Conservation (phyloP, 768 basidiomycete genomes). For the Phanerochaete carnosa region DNA sequence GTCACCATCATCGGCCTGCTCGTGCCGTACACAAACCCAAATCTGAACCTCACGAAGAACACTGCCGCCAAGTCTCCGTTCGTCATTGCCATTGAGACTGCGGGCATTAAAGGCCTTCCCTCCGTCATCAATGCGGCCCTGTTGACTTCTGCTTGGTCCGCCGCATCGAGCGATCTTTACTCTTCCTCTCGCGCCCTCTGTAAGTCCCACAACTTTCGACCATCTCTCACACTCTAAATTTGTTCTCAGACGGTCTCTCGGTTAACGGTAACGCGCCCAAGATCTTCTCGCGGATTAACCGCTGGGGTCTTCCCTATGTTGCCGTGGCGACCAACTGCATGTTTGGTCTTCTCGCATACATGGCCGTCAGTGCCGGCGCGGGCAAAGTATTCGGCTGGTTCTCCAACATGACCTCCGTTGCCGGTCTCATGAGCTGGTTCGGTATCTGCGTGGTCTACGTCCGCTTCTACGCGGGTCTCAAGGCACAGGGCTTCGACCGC, state of each 20-base stretch:
- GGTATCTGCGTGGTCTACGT: conserved; percentile 46
- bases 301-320: conserved; percentile 72
- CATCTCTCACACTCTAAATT: background rate
- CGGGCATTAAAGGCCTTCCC: conserved; percentile 86
- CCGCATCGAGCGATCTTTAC: conserved; percentile 85
- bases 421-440: conserved; percentile 46
- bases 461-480: conserved; percentile 82
- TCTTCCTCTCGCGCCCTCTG: conserved; percentile 86
- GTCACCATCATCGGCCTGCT: conserved; percentile 80
- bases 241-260: conserved; percentile 69
- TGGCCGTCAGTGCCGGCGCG: conserved; percentile 66
- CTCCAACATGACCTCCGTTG: conserved; percentile 51
- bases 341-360: conserved; percentile 76
- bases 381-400: conserved; percentile 73
- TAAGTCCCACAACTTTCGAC: conserved; percentile 30
- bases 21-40: conserved; percentile 64
- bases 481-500: conserved; percentile 76
- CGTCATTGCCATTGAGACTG: conserved; percentile 82
- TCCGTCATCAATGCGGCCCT: conserved; percentile 83
- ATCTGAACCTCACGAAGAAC: conserved; percentile 49
- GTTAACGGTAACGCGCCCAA: conserved; percentile 76
- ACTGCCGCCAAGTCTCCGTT: conserved; percentile 75
- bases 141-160: conserved; percentile 90
- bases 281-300: conserved; percentile 68
- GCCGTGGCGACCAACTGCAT: conserved; percentile 65